Evolutionary conservation across 2,329 filamentous ascomycete species (phyloP).

Genomic region (Pseudofabraea citricarpa): DNA sequence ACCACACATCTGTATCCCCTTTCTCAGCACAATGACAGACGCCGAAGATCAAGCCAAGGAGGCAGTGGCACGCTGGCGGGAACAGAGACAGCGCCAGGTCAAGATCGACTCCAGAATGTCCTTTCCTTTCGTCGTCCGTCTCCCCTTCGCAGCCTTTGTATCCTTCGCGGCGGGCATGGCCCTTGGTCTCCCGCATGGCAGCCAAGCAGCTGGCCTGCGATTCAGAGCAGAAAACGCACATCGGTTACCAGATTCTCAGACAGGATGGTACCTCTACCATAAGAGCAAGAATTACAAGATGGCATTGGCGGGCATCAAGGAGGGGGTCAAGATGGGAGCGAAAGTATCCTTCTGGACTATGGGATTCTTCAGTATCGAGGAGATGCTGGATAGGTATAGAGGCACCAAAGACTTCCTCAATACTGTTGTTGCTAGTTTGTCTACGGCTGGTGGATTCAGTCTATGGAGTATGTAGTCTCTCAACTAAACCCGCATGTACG

Average conservation of each 20-base stretch:
- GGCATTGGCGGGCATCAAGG: constrained; percentile 70
- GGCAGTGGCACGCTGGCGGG: constrained; percentile 4
- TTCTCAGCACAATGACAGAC: constrained; percentile 10
- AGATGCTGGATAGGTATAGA: constrained; percentile 72
- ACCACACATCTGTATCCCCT: constrained; percentile 1
- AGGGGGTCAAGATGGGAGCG: constrained; percentile 70
- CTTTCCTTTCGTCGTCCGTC: constrained; percentile 58
- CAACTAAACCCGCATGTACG: too few species aligned
- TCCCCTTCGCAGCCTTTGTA: constrained; percentile 58
- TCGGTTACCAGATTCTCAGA: constrained; percentile 75
- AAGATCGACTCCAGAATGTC: constrained; percentile 40
- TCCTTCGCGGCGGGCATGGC: constrained; percentile 65
- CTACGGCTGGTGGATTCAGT: constrained; percentile 82
- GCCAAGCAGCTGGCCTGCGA: constrained; percentile 68
- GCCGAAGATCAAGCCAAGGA: constrained; percentile 9
- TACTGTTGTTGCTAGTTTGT: constrained; percentile 76
- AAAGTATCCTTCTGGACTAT: constrained; percentile 69
- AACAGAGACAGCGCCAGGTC: constrained; percentile 10
- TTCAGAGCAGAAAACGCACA: constrained; percentile 97
- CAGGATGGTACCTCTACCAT: constrained; percentile 98
- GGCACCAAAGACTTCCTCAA: constrained; percentile 71
- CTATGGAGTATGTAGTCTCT: constrained; percentile 61
- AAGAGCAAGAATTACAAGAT: constrained; percentile 95
- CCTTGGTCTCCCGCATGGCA: constrained; percentile 69
- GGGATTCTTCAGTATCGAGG: constrained; percentile 77